These are phyloP conservation scores for Monosporascus sp. DNA, from an alignment of 2,329 filamentous ascomycete genomes.

Conservation along the genomic window DNA sequence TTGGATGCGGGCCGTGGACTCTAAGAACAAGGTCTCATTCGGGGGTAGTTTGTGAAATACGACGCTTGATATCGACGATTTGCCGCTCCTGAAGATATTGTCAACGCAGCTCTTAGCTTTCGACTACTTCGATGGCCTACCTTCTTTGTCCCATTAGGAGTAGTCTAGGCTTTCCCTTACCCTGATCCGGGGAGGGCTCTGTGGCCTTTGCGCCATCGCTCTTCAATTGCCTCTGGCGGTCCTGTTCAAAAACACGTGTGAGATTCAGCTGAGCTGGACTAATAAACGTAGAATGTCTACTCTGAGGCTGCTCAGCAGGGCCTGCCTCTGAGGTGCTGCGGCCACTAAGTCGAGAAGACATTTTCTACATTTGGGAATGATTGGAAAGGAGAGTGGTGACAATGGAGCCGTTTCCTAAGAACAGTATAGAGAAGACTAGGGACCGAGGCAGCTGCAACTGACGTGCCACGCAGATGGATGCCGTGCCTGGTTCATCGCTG, in stretches of 20 bases:
- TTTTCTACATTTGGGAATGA: constrained; percentile 9
- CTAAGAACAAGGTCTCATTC: constrained; percentile 90
- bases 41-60: constrained; percentile 98
- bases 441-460: constrained; percentile 4
- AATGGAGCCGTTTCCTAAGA: constrained; percentile 6
- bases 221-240: constrained; percentile 45
- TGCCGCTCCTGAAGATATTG: constrained; percentile 67
- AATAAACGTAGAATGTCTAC: constrained; percentile 29
- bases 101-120: constrained; percentile 7
- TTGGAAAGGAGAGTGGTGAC: background rate
- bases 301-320: constrained; percentile 7
- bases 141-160: constrained; percentile 93
- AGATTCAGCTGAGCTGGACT: constrained; percentile 60
- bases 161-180: constrained; percentile 73
- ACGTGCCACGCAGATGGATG: constrained; percentile 10
- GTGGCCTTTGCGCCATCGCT: constrained; percentile 40
- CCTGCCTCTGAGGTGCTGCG: constrained; percentile 15
- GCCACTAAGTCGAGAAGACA: constrained; percentile 25
- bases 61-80: constrained; percentile 96
- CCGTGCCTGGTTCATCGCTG: constrained; percentile 15
- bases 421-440: constrained; percentile 12
- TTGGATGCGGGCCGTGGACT: constrained; percentile 90
- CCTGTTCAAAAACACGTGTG: constrained; percentile 58
- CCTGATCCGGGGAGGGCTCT: constrained; percentile 38
- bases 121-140: constrained; percentile 42